These are phyloP conservation scores for Silene latifolia DNA, from an alignment of 148 eudicot species.

Conservation along the genomic window DNA sequence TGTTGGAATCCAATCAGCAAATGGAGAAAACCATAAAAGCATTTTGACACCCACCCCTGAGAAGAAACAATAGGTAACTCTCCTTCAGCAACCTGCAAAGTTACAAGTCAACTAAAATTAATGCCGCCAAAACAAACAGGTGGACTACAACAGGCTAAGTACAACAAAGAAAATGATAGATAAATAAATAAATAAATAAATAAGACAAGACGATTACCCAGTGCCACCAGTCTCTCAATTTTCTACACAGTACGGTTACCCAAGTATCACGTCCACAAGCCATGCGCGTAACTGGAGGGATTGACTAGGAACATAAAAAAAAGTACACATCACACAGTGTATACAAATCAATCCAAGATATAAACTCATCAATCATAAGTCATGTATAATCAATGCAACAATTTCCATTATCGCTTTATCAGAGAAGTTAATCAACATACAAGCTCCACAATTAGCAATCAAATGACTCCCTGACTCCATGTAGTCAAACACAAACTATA, in stretches of 20 bases:
- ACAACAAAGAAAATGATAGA: not conserved
- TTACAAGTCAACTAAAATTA: constrained; percentile 19
- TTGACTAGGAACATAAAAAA: constrained; percentile 50
- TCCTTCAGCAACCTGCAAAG: constrained; percentile 89
- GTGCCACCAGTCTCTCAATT: constrained; percentile 98
- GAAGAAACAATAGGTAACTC: constrained; percentile 87
- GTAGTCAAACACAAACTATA: not conserved
- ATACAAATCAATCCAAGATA: not conserved
- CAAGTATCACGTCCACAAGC: constrained; percentile 88
- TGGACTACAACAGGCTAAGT: constrained; percentile 5
- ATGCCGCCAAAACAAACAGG: constrained; percentile 17
- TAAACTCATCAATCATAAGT: not conserved
- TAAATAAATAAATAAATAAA: not conserved
- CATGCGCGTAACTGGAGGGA: constrained; percentile 89
- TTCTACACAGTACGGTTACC: constrained; percentile 94
- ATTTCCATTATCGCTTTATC: not conserved
- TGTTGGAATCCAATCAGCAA: constrained; percentile 15
- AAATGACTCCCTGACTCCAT: not conserved
- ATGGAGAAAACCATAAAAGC: constrained; percentile 13
- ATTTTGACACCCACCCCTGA: constrained; percentile 62
- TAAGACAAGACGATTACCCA: constrained; percentile 56
- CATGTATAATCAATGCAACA: not conserved
- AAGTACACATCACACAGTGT: not conserved
- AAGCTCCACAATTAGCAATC: not conserved
- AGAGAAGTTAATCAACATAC: not conserved